Conservation (phyloP, 805 yeast species). For the Zygosaccharomyces kombuchaensis region DNA sequence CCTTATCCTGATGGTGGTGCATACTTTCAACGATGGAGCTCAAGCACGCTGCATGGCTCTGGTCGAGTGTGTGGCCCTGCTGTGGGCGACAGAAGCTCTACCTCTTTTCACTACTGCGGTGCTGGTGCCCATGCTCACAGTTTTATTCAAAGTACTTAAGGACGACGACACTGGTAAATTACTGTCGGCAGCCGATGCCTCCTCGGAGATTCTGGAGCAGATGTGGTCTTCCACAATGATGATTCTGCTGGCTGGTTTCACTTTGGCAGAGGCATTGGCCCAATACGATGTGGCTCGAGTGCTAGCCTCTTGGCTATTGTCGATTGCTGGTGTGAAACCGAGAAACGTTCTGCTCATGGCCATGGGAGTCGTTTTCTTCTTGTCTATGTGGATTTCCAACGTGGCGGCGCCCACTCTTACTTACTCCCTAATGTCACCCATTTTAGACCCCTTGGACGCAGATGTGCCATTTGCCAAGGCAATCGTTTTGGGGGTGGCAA, state of each 20-base stretch:
- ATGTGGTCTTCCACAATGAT: conserved; percentile 96
- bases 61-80: conserved; percentile 57
- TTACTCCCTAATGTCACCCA: conserved; percentile 80
- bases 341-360: conserved; percentile 67
- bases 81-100: conserved; percentile 95
- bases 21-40: conserved; percentile 57
- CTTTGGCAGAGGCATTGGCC: conserved; percentile 88
- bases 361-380: conserved; percentile 79
- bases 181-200: conserved; percentile 62
- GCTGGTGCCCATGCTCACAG: conserved; percentile 74
- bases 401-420: conserved; percentile 96
- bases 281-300: conserved; percentile 85
- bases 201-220: conserved; percentile 60
- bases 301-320: conserved; percentile 77
- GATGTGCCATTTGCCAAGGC: conserved; percentile 81
- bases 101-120: conserved; percentile 91
- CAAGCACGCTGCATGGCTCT: conserved; percentile 64
- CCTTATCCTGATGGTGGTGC: conserved; percentile 49
- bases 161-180: conserved; percentile 44
- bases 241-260: conserved; percentile 86
- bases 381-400: conserved; percentile 93
- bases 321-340: conserved; percentile 80
- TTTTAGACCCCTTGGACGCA: conserved; percentile 71
- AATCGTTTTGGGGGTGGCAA: conserved; percentile 81
- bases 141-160: conserved; percentile 61